These are phyloP conservation scores for Lactarius vividus DNA, from an alignment of 768 basidiomycete species.

Conservation along the genomic window DNA sequence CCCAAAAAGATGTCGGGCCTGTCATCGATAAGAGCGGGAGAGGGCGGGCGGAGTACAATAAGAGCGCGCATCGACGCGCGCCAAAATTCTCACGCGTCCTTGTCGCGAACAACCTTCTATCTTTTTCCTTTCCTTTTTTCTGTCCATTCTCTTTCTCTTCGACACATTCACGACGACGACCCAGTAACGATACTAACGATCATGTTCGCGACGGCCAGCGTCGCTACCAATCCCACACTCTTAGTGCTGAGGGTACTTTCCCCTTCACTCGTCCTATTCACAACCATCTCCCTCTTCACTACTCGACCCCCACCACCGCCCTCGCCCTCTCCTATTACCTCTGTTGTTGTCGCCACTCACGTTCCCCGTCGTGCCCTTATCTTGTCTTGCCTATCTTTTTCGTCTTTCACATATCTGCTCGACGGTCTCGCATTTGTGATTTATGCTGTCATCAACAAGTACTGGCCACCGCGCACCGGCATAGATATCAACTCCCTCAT, in stretches of 20 bases:
- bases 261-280: slow-evolving; percentile 61
- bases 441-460: slow-evolving; percentile 58
- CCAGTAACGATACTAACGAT: slow-evolving; percentile 17
- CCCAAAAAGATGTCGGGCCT: not conserved
- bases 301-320: slow-evolving; percentile 44
- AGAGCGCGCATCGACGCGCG: slow-evolving; percentile 3
- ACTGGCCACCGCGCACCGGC: slow-evolving; percentile 63
- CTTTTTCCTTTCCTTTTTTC: slow-evolving; percentile 1
- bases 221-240: slow-evolving; percentile 39
- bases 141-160: not conserved
- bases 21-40: slow-evolving; percentile 8
- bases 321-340: slow-evolving; percentile 62
- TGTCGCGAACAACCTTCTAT: not conserved
- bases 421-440: slow-evolving; percentile 75
- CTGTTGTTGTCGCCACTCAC: slow-evolving; percentile 70
- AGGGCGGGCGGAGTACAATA: slow-evolving; percentile 5
- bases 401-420: slow-evolving; percentile 68
- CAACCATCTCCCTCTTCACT: slow-evolving; percentile 58
- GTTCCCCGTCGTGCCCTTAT: slow-evolving; percentile 77
- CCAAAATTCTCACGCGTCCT: slow-evolving; percentile 7
- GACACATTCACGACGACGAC: slow-evolving; percentile 18
- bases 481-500: slow-evolving; percentile 65
- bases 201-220: slow-evolving; percentile 16
- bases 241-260: slow-evolving; percentile 63
- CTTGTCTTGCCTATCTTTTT: slow-evolving; percentile 63